A percentile compares a stretch with the other conserved stretches of the same genome.
phyloP scores from a whole-genome alignment of 2,329 filamentous ascomycete genomes.

The Xenosphaeropsis pyriputrescens region DNA sequence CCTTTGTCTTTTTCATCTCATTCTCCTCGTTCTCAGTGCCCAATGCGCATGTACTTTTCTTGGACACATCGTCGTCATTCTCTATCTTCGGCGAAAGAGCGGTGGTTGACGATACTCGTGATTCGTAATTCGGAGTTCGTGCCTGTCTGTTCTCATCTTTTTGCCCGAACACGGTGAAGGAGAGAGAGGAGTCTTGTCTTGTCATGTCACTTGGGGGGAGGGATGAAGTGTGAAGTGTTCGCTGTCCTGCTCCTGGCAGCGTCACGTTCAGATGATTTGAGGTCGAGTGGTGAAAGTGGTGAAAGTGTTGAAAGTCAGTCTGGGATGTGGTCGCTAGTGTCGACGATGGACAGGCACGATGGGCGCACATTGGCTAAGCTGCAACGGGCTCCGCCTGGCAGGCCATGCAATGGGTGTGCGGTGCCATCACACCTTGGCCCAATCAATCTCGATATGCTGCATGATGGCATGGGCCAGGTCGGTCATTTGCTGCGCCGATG shows the following conservation, averaged over 20 bases:
- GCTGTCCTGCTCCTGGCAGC: not conserved
- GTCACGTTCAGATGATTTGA: not conserved
- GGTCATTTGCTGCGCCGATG: not conserved
- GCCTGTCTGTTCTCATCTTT: too few species aligned
- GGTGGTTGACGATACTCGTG: too few species aligned
- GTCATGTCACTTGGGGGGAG: too few species aligned
- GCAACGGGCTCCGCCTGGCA: not conserved
- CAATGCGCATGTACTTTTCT: too few species aligned
- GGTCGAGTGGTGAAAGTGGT: not conserved
- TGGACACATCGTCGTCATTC: too few species aligned
- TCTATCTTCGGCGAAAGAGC: too few species aligned
- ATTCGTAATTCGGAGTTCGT: too few species aligned
- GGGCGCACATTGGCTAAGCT: not conserved
- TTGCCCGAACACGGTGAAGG: too few species aligned
- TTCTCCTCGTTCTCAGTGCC: too few species aligned
- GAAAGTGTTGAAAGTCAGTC: not conserved
- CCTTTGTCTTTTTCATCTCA: too few species aligned
- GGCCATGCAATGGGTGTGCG: not conserved
- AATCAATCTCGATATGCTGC: not conserved
- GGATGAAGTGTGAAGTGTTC: too few species aligned
- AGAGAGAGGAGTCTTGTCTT: too few species aligned
- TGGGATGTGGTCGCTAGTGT: not conserved
- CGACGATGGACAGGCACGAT: not conserved
- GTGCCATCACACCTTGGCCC: not conserved
- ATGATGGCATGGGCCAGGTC: not conserved